Conservation (phyloP, 2,329 filamentous ascomycete species). For the Truncatella angustata region DNA sequence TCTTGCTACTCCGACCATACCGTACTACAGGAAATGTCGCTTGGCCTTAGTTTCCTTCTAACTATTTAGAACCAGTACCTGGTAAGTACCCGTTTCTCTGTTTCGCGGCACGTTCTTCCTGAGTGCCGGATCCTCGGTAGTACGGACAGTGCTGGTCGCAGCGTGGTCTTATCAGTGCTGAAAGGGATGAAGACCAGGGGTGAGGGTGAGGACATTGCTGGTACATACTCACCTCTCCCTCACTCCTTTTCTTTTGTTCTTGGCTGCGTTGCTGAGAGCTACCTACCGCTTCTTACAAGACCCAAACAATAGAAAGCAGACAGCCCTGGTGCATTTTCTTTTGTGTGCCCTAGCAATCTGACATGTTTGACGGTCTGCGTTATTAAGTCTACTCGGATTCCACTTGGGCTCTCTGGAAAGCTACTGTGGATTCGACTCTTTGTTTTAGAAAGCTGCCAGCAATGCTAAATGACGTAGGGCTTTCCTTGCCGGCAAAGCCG, state of each 20-base stretch:
- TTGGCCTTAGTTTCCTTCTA: neutral
- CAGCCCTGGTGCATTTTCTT: neutral
- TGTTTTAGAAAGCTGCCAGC: neutral
- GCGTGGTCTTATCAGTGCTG: conserved; percentile 4
- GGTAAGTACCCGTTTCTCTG: too few species aligned
- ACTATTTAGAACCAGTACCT: too few species aligned
- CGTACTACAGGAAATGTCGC: neutral
- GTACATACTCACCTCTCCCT: neutral
- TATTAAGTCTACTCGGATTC: neutral
- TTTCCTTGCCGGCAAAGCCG: neutral
- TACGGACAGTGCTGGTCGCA: neutral
- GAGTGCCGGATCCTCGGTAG: too few species aligned
- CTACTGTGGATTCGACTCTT: neutral
- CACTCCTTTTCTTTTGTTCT: conserved; percentile 6
- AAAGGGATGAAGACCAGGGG: neutral
- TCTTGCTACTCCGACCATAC: neutral
- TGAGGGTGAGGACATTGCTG: neutral
- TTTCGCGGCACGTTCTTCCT: too few species aligned
- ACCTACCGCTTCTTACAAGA: conserved; percentile 2
- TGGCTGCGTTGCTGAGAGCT: neutral
- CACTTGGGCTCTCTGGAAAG: neutral
- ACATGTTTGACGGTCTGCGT: neutral
- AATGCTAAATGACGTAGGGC: neutral
- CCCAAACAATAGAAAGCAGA: neutral
- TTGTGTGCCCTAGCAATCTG: neutral